Evolutionary conservation across 768 basidiomycete species (phyloP).

Genomic region (Termitomyces heimii): DNA sequence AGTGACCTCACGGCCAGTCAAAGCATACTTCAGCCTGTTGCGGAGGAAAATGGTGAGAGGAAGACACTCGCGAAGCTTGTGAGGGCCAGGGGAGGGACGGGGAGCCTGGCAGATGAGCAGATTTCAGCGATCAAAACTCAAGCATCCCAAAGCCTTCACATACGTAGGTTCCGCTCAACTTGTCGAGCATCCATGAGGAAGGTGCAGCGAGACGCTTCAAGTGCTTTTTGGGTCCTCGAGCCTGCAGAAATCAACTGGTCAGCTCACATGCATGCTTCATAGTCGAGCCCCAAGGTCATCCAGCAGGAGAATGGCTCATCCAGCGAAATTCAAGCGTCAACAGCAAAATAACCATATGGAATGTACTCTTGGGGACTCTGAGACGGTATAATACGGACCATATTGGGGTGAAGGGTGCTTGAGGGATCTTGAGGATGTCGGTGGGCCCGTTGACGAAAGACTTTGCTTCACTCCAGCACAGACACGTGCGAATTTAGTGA

Average conservation of each 20-base stretch:
- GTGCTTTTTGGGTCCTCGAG: conserved; percentile 98
- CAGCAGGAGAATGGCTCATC: conserved; percentile 28
- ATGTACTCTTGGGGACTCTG: conserved; percentile 16
- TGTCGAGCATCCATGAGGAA: conserved; percentile 99
- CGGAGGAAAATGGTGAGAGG: conserved; percentile 97
- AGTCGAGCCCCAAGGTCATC: conserved; percentile 31
- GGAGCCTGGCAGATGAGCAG: conserved; percentile 57
- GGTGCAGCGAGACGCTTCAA: conserved; percentile 97
- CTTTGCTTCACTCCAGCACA: conserved; percentile 21
- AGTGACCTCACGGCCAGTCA: conserved; percentile 94
- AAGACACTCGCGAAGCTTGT: conserved; percentile 97
- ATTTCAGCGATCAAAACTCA: neutral
- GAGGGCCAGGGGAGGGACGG: conserved; percentile 96
- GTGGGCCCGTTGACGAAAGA: conserved; percentile 35
- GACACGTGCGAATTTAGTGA: conserved; percentile 30
- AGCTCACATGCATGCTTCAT: conserved; percentile 16
- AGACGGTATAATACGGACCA: conserved; percentile 34
- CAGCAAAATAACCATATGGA: conserved; percentile 15
- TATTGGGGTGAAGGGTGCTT: conserved; percentile 36
- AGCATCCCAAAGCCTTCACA: conserved; percentile 20
- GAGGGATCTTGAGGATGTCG: conserved; percentile 40
- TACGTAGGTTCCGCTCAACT: conserved; percentile 92
- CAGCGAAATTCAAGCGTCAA: conserved; percentile 21
- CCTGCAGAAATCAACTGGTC: conserved; percentile 42
- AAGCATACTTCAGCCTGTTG: conserved; percentile 98